Evolutionary conservation across 1,284 basidiomycete species (phyloP), one percentile per base, ranked within the genome.

Genomic region (Sanghuangporus weigelae): DNA sequence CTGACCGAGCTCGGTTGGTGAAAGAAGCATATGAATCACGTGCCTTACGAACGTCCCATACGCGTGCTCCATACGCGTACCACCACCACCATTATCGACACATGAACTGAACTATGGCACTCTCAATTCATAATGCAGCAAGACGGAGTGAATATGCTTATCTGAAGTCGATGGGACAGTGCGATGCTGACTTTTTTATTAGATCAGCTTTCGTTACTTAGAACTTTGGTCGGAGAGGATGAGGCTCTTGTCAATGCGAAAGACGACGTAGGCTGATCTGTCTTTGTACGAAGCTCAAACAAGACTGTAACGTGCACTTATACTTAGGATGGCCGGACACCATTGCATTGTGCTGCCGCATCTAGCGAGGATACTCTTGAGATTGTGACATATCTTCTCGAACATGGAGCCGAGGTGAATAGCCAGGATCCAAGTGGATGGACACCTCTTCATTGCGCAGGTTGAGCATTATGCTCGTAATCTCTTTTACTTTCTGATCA

Each of bases 281-380:
- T 31, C 26, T 5, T 31, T 5, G 26, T 46, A 40, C 59, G 65
- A 55, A 19, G 46, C 57, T 62, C 26, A 35, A 8, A 4, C 53
- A 49, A 14, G 21, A 12, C 61, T 63, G 16, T 60, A 44, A n/a
- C 35, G 16, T 1, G 38, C 49, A 31, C 42, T 51, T 44, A 51
- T 64, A 36, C 8, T 3, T 57, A 96, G 93, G 95, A 96, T 73
- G 89, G 84, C n/a, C 79, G 95, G 36, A 95, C 95, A 1, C 85
- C 94, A 2, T 77, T 97, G 11, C 95, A 97, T 71, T 95, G 93
- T 92, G 92, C 93, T 60, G 87, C 93, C 10, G 89, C 91, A 3
- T 85, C 85, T 10, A 84, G 71, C 8, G 54, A 51, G n/a, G 69
- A 89, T 62, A 84, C 87, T 48, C 76, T 87, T 50, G 86, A 90